Evolutionary conservation across 2,329 filamentous ascomycete genomes (phyloP).

Genomic region (Emericellopsis cladophorae): DNA sequence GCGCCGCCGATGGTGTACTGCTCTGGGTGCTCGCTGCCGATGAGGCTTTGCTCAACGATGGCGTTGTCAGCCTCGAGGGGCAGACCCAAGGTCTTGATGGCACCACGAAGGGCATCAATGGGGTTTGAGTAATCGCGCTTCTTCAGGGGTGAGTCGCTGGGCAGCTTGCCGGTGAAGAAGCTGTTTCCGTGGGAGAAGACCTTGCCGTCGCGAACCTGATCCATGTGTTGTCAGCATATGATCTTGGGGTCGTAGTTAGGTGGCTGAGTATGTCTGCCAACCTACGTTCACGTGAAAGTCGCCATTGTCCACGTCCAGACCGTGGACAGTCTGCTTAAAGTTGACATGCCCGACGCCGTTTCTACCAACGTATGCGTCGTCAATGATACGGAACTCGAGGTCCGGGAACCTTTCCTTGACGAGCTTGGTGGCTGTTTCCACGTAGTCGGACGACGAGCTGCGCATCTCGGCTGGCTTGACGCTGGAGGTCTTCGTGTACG

Average conservation of each 20-base stretch:
- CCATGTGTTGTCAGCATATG: neutral
- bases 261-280: slow-evolving; percentile 2
- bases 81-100: slow-evolving; percentile 18
- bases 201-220: slow-evolving; percentile 25
- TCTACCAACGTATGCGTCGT: slow-evolving; percentile 38
- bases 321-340: slow-evolving; percentile 46
- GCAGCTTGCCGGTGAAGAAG: slow-evolving; percentile 28
- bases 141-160: slow-evolving; percentile 19
- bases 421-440: slow-evolving; percentile 29
- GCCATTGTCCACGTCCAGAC: slow-evolving; percentile 46
- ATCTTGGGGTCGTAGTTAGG: neutral
- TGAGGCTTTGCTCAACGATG: slow-evolving; percentile 8
- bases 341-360: slow-evolving; percentile 45
- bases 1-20: slow-evolving; percentile 30
- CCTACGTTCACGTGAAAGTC: slow-evolving; percentile 47
- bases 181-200: slow-evolving; percentile 45
- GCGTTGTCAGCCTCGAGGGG: slow-evolving; percentile 13
- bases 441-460: slow-evolving; percentile 16
- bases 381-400: slow-evolving; percentile 33
- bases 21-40: slow-evolving; percentile 9
- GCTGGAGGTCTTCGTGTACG: slow-evolving; percentile 15
- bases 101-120: slow-evolving; percentile 27
- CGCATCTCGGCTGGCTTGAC: slow-evolving; percentile 8
- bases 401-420: slow-evolving; percentile 23
- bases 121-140: slow-evolving; percentile 29